phyloP scores from a whole-genome alignment of 257 asterid species.

The Solanum arcanum region DNA sequence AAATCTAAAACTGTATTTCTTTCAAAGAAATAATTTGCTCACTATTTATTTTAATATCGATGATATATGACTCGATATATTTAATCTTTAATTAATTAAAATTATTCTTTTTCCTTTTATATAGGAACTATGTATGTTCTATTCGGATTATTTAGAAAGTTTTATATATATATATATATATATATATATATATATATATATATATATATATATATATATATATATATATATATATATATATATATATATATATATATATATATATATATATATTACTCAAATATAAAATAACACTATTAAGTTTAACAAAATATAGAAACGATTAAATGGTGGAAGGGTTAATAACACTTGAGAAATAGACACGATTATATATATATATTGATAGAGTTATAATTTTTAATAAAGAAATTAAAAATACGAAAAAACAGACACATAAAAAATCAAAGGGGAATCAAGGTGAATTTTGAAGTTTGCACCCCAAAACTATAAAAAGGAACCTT shows the following conservation, averaged over 20 bases:
- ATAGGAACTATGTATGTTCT: background rate
- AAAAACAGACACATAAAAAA: too few relatives aligned
- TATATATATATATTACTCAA: background rate
- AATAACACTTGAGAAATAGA: background rate
- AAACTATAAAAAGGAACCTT: too few relatives aligned
- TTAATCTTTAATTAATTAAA: background rate
- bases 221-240: background rate
- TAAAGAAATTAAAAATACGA: too few relatives aligned
- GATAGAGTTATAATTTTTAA: too few relatives aligned
- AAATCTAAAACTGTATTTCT: slow-evolving; percentile 11
- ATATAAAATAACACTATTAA: background rate
- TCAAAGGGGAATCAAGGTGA: background rate
- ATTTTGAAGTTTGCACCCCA: too few relatives aligned
- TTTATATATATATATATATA: background rate
- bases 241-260: background rate
- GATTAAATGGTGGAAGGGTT: background rate
- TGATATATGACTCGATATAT: background rate
- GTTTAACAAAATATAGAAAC: background rate
- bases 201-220: background rate
- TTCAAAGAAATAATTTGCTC: background rate
- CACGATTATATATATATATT: rapidly evolving
- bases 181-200: background rate
- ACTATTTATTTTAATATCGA: rapidly evolving
- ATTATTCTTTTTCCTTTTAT: background rate
- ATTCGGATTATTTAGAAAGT: background rate